phyloP scores from a whole-genome alignment of 1,284 basidiomycete genomes.

The Ustilago curta region DNA sequence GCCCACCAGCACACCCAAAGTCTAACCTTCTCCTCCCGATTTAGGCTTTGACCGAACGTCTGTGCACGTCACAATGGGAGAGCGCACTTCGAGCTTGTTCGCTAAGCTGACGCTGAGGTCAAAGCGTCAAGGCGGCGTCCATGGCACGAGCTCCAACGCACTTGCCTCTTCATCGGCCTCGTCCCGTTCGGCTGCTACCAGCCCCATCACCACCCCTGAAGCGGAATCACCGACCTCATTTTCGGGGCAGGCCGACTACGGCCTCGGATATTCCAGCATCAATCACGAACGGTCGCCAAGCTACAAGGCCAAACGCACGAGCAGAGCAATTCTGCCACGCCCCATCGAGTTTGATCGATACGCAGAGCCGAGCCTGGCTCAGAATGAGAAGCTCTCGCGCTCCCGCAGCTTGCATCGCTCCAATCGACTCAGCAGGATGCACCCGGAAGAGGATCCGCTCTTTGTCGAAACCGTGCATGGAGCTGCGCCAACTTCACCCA shows the following conservation, averaged over 20 bases:
- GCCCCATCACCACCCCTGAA: slow-evolving; percentile 8
- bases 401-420: slow-evolving; percentile 12
- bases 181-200: slow-evolving; percentile 11
- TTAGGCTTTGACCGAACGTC: background rate
- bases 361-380: slow-evolving; percentile 18
- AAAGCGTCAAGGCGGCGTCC: slow-evolving; percentile 13
- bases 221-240: slow-evolving; percentile 20
- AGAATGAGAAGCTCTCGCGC: background rate
- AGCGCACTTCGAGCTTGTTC: slow-evolving; percentile 36
- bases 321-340: slow-evolving; percentile 1
- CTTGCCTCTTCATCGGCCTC: slow-evolving; percentile 9
- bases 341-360: slow-evolving; percentile 27
- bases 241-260: slow-evolving; percentile 26
- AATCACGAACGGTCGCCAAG: slow-evolving; percentile 23
- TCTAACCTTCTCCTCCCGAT: background rate
- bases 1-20: background rate
- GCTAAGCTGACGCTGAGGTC: slow-evolving; percentile 27
- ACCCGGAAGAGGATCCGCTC: slow-evolving; percentile 24
- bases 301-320: slow-evolving; percentile 20
- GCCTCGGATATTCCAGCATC: slow-evolving; percentile 49
- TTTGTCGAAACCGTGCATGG: slow-evolving; percentile 20
- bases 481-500: slow-evolving; percentile 1
- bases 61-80: slow-evolving; percentile 15
- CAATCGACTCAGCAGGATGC: slow-evolving; percentile 17
- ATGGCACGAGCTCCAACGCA: background rate